Base-by-base conservation (phyloP, 139 green algal genomes). In the Edaphochlamys debaryana region DNA sequence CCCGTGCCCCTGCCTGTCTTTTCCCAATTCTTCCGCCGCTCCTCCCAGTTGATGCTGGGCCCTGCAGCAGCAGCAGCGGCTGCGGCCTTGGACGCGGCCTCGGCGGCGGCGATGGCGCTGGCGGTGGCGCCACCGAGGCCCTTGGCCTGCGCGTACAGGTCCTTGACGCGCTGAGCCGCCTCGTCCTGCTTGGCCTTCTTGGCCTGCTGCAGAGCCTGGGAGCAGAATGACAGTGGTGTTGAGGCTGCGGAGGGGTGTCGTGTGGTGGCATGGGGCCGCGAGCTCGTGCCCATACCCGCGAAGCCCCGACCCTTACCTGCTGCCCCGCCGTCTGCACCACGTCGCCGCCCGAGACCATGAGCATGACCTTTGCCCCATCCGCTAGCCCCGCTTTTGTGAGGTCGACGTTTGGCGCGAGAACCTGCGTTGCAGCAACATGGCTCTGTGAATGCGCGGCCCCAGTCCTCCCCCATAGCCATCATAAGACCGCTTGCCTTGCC, bases 301-400 rank as follows among this genome's bases (percentile, higher is more conserved):
- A n/a, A n/a, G n/a, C n/a, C n/a, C n/a, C 45, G 11, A 54, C 45
- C 45, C 45, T n/a, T 54, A 54, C 45, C 45, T 27, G 67, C 70
- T 91, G 87, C 8, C 86, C 86, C 75, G 88, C 79, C 25, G 77
- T 77, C 0, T 48, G n/a, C 42, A 66, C 62, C 17, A 45, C 76
- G 11, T n/a, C 37, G 36, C 52, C 69, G 41, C 84, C 75, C 0
- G 63, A 80, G 0, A 88, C 73, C 64, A 96, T 84, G 34, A 96
- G 87, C 93, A 96, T 96, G 3, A 95, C 56, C 79, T 94, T 96
- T n/a, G 89, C 74, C 2, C 87, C 89, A 2, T 87, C 34, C 2
- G 32, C 64, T 0, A 95, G 23, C 25, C 88, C 87, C 9, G 72
- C 56, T n/a, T 71, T 81, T 0, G 75, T n/a, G 0, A 81, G 60